Evolutionary conservation across 2,329 filamentous ascomycete genomes (phyloP).

Genomic region (Colletotrichum sp.): DNA sequence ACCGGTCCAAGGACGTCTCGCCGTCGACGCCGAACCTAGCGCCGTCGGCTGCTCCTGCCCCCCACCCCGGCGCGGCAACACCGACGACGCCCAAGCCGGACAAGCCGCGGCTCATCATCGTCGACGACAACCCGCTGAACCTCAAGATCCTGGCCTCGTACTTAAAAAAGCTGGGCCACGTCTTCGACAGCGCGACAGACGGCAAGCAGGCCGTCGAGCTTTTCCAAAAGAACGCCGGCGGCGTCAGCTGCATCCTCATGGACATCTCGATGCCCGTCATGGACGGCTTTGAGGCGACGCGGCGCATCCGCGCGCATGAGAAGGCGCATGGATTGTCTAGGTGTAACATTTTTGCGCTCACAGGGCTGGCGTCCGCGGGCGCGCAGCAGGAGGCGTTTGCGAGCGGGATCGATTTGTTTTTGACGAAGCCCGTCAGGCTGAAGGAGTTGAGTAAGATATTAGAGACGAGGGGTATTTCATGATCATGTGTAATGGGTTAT

Average conservation of each 20-base stretch:
- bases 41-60: fast-evolving
- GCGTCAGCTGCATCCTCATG: conserved; percentile 38
- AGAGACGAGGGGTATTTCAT: not conserved
- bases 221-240: conserved; percentile 24
- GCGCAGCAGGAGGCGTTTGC: conserved; percentile 58
- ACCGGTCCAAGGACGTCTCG: not conserved
- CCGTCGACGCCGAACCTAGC: not conserved
- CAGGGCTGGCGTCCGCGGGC: conserved; percentile 53
- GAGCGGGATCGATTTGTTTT: conserved; percentile 57
- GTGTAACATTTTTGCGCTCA: conserved; percentile 55
- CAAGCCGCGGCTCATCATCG: conserved; percentile 32
- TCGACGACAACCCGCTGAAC: conserved; percentile 48
- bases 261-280: conserved; percentile 65
- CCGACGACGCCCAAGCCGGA: not conserved
- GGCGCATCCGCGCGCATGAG: conserved; percentile 55
- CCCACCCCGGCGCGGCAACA: not conserved
- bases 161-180: conserved; percentile 35
- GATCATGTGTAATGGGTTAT: not conserved
- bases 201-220: conserved; percentile 36
- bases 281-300: conserved; percentile 55
- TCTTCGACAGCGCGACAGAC: conserved; percentile 34
- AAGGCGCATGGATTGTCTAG: conserved; percentile 41
- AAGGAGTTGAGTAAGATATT: conserved; percentile 36
- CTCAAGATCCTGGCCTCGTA: conserved; percentile 37
- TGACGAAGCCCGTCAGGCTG: conserved; percentile 57